phyloP scores from a whole-genome alignment of 148 eudicot species.

The Diospyros lotus region DNA sequence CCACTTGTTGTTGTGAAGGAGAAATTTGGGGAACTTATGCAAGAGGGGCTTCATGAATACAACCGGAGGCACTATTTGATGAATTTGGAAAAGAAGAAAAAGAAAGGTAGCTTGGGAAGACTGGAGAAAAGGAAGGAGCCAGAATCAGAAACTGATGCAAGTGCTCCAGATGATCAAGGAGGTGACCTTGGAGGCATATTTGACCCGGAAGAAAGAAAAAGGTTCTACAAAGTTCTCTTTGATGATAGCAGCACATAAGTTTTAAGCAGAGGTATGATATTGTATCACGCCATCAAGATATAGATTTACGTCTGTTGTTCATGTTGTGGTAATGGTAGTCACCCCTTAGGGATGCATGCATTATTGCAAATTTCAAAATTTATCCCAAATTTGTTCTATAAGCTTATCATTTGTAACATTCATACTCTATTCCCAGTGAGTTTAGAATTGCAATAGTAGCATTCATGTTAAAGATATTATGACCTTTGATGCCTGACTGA shows the following conservation, averaged over 20 bases:
- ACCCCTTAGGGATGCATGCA: background rate
- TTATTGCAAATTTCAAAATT: background rate
- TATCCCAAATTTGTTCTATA: background rate
- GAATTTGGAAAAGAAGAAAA: conserved; percentile 67
- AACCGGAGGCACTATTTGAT: conserved; percentile 52
- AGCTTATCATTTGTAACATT: background rate
- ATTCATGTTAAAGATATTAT: too few relatives aligned
- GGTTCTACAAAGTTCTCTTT: conserved; percentile 80
- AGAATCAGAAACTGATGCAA: conserved; percentile 21
- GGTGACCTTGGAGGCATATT: conserved; percentile 65
- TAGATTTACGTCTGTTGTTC: background rate
- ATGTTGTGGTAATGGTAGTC: background rate
- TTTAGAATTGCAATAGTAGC: too few relatives aligned
- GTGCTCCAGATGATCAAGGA: conserved; percentile 45
- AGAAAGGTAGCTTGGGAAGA: conserved; percentile 39
- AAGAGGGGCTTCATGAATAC: conserved; percentile 81
- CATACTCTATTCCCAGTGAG: background rate
- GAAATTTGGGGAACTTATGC: conserved; percentile 89
- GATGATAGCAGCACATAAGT: conserved; percentile 38
- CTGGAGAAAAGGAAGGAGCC: conserved; percentile 26
- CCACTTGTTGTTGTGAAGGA: conserved; percentile 86
- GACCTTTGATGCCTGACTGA: too few relatives aligned
- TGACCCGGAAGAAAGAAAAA: conserved; percentile 89
- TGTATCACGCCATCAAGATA: background rate
- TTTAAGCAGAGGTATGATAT: conserved; percentile 14